Percentiles rank a stretch among this genome's conserved stretches.
Evolutionary conservation across 1,284 basidiomycete genomes (phyloP).

Genomic region (Apiotrichum mycotoxinovorans): DNA sequence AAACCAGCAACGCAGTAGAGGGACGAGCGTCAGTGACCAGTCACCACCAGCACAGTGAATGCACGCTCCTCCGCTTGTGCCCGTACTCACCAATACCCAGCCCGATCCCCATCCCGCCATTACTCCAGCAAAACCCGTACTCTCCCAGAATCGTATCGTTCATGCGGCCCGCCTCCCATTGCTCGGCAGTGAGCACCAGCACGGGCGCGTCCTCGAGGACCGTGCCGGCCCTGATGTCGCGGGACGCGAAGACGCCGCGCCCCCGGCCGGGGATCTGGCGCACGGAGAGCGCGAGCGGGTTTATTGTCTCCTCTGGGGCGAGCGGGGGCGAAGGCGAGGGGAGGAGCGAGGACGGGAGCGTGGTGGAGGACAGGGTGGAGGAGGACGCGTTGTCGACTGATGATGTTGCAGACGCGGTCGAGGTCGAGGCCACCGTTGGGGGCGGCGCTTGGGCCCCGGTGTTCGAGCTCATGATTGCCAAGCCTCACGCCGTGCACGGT

Average conservation of each 20-base stretch:
- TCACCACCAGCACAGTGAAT: neutral
- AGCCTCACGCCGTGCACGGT: too few relatives aligned
- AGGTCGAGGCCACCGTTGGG: too few relatives aligned
- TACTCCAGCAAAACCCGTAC: constrained; percentile 80
- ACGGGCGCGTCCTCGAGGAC: constrained; percentile 80
- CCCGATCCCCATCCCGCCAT: constrained; percentile 76
- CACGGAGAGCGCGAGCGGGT: constrained; percentile 43
- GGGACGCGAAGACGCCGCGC: constrained; percentile 53
- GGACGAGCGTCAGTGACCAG: neutral
- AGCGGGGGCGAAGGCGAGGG: neutral
- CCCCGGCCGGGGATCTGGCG: constrained; percentile 34
- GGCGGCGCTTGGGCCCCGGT: too few relatives aligned
- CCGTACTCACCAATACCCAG: constrained; percentile 69
- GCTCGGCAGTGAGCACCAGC: constrained; percentile 67
- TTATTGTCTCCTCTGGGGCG: constrained; percentile 26
- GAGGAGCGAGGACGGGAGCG: too few relatives aligned
- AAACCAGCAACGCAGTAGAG: neutral
- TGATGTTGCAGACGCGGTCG: too few relatives aligned
- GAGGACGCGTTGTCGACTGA: too few relatives aligned
- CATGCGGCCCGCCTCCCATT: constrained; percentile 63
- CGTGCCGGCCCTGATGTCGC: constrained; percentile 60
- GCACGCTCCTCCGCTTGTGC: neutral
- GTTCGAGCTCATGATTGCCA: too few relatives aligned
- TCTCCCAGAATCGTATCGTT: constrained; percentile 69
- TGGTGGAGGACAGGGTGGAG: neutral